phyloP scores from a whole-genome alignment of 164 flowering plant species.

The Stephania yunnanensis region DNA sequence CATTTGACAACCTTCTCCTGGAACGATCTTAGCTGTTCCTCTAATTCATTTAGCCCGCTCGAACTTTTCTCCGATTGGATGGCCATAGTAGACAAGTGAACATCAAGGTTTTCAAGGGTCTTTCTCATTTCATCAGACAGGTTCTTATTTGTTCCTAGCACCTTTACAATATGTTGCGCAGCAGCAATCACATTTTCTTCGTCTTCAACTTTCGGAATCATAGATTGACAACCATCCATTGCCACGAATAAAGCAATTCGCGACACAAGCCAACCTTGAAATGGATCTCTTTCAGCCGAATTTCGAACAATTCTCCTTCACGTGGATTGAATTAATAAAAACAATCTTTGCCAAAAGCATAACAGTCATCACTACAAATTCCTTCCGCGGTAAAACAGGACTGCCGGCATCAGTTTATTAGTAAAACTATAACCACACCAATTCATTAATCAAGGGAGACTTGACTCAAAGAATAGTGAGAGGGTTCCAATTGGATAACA shows the following conservation, averaged over 20 bases:
- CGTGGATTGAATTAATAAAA: not conserved
- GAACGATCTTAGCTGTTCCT: slow-evolving; percentile 20
- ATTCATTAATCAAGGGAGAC: not conserved
- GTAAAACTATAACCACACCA: not conserved
- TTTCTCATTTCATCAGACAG: slow-evolving; percentile 41
- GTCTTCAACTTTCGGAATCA: slow-evolving; percentile 22
- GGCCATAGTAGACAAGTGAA: slow-evolving; percentile 36
- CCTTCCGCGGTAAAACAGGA: not conserved
- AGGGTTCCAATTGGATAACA: not conserved
- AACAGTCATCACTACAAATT: not conserved
- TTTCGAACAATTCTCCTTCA: not conserved
- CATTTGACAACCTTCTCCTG: slow-evolving; percentile 51
- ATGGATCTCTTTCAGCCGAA: not conserved
- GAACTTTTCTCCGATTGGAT: slow-evolving; percentile 17
- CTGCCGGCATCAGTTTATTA: not conserved
- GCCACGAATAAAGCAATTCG: not conserved
- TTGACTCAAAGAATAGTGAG: not conserved
- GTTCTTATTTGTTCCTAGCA: slow-evolving; percentile 48
- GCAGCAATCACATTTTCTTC: slow-evolving; percentile 68
- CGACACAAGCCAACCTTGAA: not conserved
- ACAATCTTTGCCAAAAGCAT: not conserved
- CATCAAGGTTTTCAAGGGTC: slow-evolving; percentile 47
- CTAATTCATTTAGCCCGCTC: slow-evolving; percentile 26
- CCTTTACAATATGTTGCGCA: slow-evolving; percentile 47
- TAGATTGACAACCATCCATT: slow-evolving; percentile 40